Base-by-base conservation (phyloP, 192 early-diverging fungal species). In the Coemansia javaensis region DNA sequence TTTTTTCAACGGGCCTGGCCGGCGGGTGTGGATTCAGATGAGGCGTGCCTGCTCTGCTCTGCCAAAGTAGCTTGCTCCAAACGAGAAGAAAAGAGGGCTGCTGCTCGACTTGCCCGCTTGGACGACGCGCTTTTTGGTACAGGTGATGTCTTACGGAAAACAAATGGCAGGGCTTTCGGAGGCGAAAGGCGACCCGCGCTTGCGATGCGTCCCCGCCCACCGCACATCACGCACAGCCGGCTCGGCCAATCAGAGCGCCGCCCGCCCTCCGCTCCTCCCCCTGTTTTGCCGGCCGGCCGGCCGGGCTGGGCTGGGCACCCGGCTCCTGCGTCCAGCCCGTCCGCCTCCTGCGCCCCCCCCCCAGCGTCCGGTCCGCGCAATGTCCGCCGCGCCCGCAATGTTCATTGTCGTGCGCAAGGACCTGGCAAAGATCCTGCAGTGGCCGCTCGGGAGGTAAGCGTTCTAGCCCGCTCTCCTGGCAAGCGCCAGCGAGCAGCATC, bases 381-480 rank as follows among this genome's bases (percentile, higher is more conserved):
- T 74, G 70, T 41, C 63, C n/a, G 82, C 88, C 24, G 82, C 81
- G 14, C 73, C 85, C 37, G 87, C 84, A 20, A 85, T 90, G 79
- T 90, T 83, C 46, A 80, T 90, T 49, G 81, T 89, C 32, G 77
- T 90, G 47, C 77, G 89, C 23, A 87, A 86, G 54, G 89, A 90
- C 50, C 68, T 90, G 6, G 66, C 75, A 33, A 86, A 87, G 77
- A 86, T 55, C 21, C 58, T 76, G 7, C 63, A 68, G 32, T 87
- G 87, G 87, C 71, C 80, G 9, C 74, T 83, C 25, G 87, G 87
- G 18, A 85, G 82, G 79, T 82, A 83, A 67, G 39, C n/a, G n/a
- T n/a, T n/a, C n/a, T n/a, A n/a, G n/a, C n/a, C n/a, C 8, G 4
- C 38, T 27, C 0, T 13, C 21, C 14, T 12, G 18, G 13, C 14